Conservation (phyloP, 495 filamentous ascomycete genomes). For the Trichoderma gamsii region DNA sequence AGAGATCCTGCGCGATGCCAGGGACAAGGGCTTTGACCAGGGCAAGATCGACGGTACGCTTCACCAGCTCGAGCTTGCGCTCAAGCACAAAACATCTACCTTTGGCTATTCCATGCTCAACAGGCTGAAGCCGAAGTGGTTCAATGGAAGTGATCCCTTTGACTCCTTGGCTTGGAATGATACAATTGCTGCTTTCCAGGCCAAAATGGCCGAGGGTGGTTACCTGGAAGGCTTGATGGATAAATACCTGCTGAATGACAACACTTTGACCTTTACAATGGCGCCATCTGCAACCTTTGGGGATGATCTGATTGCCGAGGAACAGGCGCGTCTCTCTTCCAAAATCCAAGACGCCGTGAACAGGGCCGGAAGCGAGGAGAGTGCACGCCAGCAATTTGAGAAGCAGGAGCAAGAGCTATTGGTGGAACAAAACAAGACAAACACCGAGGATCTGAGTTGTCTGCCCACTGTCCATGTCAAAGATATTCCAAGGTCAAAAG, state of each 20-base stretch:
- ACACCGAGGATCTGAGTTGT: slow-evolving; percentile 75
- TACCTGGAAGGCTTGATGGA: slow-evolving; percentile 83
- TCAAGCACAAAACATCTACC: slow-evolving; percentile 91
- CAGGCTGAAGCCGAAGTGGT: slow-evolving; percentile 82
- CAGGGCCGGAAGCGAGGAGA: slow-evolving; percentile 60
- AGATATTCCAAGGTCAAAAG: slow-evolving; percentile 78
- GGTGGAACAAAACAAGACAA: slow-evolving; percentile 73
- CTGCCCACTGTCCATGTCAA: slow-evolving; percentile 79
- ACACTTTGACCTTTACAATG: slow-evolving; percentile 91
- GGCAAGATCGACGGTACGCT: slow-evolving; percentile 88
- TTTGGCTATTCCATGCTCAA: slow-evolving; percentile 91
- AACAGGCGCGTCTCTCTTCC: slow-evolving; percentile 57
- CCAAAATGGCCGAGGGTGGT: slow-evolving; percentile 57
- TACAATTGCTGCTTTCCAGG: slow-evolving; percentile 73
- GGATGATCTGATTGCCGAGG: slow-evolving; percentile 68
- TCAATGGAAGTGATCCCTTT: slow-evolving; percentile 90
- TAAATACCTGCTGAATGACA: slow-evolving; percentile 83
- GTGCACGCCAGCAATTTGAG: slow-evolving; percentile 62
- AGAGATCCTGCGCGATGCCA: slow-evolving; percentile 57
- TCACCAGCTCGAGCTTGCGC: slow-evolving; percentile 80
- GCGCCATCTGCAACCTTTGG: slow-evolving; percentile 69
- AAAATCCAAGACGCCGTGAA: slow-evolving; percentile 66
- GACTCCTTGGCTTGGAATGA: slow-evolving; percentile 85
- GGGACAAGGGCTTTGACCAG: slow-evolving; percentile 72
- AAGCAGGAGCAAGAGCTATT: slow-evolving; percentile 74